Conservation (phyloP, 768 basidiomycete species). For the Amanita fuliginea region DNA sequence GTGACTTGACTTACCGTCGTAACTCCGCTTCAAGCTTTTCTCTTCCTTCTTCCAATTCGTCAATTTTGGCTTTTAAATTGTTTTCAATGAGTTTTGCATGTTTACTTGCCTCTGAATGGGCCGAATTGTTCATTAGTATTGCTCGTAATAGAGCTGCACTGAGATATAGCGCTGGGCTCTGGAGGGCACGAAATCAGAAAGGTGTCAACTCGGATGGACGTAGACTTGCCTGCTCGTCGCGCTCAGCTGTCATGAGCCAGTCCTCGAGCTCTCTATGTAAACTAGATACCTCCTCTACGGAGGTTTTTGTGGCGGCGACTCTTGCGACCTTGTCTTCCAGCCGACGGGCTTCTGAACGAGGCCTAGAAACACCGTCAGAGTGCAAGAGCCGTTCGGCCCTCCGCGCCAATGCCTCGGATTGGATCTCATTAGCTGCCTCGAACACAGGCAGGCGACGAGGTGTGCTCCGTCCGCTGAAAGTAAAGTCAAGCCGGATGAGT, state of each 20-base stretch:
- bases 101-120: constrained; percentile 70
- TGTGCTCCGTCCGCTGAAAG: constrained; percentile 57
- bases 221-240: constrained; percentile 51
- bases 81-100: constrained; percentile 51
- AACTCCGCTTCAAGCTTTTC: constrained; percentile 59
- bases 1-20: constrained; percentile 43
- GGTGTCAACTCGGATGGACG: not conserved
- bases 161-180: constrained; percentile 38
- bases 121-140: constrained; percentile 73
- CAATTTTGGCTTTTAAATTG: constrained; percentile 51
- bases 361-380: constrained; percentile 29
- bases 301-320: constrained; percentile 78
- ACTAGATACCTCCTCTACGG: constrained; percentile 72
- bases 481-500: constrained; percentile 71
- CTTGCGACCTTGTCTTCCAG: constrained; percentile 71
- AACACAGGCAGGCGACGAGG: constrained; percentile 43
- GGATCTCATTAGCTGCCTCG: constrained; percentile 36
- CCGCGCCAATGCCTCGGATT: constrained; percentile 28
- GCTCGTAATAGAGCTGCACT: constrained; percentile 73
- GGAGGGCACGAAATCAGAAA: too few relatives aligned
- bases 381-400: constrained; percentile 38
- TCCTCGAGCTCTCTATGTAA: constrained; percentile 73
- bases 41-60: constrained; percentile 48
- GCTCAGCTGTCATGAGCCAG: constrained; percentile 55
- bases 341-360: constrained; percentile 46